phyloP scores from a whole-genome alignment of 108 stramenopile species.

The Stephanodiscus minutulus region DNA sequence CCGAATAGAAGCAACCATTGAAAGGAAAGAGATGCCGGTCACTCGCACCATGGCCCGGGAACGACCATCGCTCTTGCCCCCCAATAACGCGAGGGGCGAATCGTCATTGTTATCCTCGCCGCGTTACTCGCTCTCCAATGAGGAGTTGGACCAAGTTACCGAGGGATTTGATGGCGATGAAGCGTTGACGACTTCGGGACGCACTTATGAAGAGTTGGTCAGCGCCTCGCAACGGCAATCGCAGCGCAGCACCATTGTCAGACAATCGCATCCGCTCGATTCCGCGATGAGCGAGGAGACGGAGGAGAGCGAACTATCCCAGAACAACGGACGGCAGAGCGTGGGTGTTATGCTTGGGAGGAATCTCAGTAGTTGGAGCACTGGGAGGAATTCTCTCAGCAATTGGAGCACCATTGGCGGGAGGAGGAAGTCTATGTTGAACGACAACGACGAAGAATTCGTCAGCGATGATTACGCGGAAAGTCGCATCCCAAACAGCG shows the following conservation, averaged over 20 bases:
- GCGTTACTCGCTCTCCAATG: conserved; percentile 23
- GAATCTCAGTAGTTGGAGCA: conserved; percentile 27
- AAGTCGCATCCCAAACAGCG: conserved; percentile 7
- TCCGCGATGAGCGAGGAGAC: conserved; percentile 13
- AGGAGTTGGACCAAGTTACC: background rate
- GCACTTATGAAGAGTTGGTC: conserved; percentile 48
- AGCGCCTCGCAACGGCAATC: background rate
- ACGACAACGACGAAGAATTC: background rate
- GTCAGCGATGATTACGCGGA: background rate
- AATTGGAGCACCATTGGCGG: conserved; percentile 31
- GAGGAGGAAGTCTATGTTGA: background rate
- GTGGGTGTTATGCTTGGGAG: conserved; percentile 31
- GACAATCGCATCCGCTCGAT: background rate
- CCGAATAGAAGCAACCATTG: background rate
- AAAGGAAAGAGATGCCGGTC: conserved; percentile 2
- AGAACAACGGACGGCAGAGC: conserved; percentile 23
- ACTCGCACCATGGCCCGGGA: conserved; percentile 15
- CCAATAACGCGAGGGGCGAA: background rate
- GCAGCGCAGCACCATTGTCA: background rate
- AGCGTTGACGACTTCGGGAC: conserved; percentile 27
- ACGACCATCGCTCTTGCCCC: conserved; percentile 25
- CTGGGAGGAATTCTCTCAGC: conserved; percentile 25
- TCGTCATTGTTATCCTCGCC: background rate
- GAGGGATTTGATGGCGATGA: conserved; percentile 3
- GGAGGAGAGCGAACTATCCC: conserved; percentile 12